Conservation (phyloP, 371 early-diverging fungal genomes). For the Nematocida sp. region DNA sequence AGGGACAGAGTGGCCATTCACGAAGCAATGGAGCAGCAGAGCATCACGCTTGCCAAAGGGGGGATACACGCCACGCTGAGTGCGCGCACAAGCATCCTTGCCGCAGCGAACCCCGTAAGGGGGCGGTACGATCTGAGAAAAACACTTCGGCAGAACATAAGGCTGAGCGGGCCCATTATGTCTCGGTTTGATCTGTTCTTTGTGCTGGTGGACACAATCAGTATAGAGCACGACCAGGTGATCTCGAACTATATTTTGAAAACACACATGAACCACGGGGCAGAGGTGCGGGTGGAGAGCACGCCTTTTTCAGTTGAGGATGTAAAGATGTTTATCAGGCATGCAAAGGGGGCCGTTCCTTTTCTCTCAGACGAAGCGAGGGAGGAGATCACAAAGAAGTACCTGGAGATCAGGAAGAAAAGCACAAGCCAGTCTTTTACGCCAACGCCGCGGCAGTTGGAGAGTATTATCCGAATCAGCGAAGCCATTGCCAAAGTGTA, state of each 20-base stretch:
- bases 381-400: slow-evolving; percentile 73
- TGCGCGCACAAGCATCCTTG: slow-evolving; percentile 62
- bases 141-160: slow-evolving; percentile 77
- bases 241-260: slow-evolving; percentile 85
- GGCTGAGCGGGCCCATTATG: slow-evolving; percentile 94
- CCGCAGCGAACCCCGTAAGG: slow-evolving; percentile 65
- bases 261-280: slow-evolving; percentile 69
- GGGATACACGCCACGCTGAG: slow-evolving; percentile 75
- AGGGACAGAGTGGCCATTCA: slow-evolving; percentile 98
- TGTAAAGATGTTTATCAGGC: slow-evolving; percentile 57
- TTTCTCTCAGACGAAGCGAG: slow-evolving; percentile 73
- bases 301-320: slow-evolving; percentile 52
- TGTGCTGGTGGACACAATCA: slow-evolving; percentile 87
- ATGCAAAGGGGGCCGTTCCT: slow-evolving; percentile 54
- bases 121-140: slow-evolving; percentile 65
- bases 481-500: slow-evolving; percentile 66
- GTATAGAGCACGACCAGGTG: slow-evolving; percentile 77
- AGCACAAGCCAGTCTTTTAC: slow-evolving; percentile 70
- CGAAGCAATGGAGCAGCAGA: slow-evolving; percentile 99
- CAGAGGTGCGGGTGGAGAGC: background rate
- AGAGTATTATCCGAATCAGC: slow-evolving; percentile 65
- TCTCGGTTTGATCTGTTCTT: slow-evolving; percentile 98
- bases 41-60: slow-evolving; percentile 96
- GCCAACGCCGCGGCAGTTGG: slow-evolving; percentile 65
- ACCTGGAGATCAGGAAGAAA: slow-evolving; percentile 77